phyloP scores from a whole-genome alignment of 2,329 filamentous ascomycete genomes.

The Paecilomyces variotii region DNA sequence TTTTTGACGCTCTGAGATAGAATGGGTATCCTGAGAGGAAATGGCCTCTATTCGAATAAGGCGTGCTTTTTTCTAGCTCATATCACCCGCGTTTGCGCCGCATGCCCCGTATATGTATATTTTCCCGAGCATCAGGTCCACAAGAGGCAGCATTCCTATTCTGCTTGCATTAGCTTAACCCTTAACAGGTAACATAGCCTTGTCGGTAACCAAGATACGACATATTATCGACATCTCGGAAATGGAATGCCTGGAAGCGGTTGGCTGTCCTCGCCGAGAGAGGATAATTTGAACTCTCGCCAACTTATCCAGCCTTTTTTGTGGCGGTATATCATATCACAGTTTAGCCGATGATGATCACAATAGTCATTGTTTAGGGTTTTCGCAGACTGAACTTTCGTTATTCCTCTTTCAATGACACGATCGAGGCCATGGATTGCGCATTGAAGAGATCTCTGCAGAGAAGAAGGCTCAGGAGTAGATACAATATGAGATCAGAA shows the following conservation, averaged over 20 bases:
- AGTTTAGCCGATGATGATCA: neutral
- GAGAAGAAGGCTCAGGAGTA: neutral
- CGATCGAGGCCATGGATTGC: neutral
- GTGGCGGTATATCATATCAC: neutral
- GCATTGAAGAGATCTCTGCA: neutral
- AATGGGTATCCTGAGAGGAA: neutral
- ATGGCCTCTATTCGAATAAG: neutral
- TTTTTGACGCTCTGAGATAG: neutral
- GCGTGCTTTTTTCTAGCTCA: neutral
- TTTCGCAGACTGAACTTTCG: neutral
- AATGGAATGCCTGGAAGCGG: neutral
- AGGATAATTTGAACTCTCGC: neutral
- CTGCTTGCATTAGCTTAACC: neutral
- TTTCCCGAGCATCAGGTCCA: neutral
- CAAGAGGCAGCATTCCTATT: neutral
- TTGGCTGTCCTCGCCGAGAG: neutral
- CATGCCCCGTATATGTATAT: neutral
- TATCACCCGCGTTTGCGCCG: neutral
- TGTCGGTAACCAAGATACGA: neutral
- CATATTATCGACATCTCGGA: neutral
- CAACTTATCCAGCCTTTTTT: neutral
- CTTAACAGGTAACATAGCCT: neutral
- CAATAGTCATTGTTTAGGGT: neutral
- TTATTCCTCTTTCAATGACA: neutral
- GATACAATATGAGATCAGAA: neutral